Conservation (phyloP, 164 flowering plant genomes). For the Magnolia sinica region DNA sequence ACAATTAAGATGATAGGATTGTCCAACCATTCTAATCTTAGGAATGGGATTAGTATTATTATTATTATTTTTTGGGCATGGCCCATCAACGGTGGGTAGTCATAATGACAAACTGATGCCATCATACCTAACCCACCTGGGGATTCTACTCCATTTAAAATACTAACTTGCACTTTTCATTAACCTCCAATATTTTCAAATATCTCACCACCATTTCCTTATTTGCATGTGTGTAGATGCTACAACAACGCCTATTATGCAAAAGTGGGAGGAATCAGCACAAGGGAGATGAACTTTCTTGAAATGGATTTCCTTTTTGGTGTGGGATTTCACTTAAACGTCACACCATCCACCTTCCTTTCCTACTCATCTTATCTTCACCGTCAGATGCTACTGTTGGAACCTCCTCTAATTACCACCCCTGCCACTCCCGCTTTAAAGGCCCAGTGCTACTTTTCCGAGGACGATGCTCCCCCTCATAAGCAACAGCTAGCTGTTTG, state of each 20-base stretch:
- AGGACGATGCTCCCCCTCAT: conserved; percentile 60
- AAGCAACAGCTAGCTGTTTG: conserved; percentile 68
- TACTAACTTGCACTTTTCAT: neutral
- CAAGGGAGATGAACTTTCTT: conserved; percentile 76
- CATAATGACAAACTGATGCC: neutral
- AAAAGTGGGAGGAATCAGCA: conserved; percentile 88
- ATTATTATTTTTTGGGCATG: too few species aligned
- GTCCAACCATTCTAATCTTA: too few species aligned
- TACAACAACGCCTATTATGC: conserved; percentile 97
- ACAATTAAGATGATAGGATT: too few species aligned
- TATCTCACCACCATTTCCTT: neutral
- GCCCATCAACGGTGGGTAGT: too few species aligned
- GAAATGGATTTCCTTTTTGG: conserved; percentile 90
- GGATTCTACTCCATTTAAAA: neutral
- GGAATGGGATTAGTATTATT: too few species aligned
- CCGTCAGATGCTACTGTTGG: conserved; percentile 36
- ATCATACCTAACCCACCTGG: neutral
- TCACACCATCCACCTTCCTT: conserved; percentile 76
- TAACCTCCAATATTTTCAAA: neutral
- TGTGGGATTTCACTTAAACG: conserved; percentile 70
- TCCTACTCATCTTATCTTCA: conserved; percentile 69
- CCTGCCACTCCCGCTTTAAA: conserved; percentile 33
- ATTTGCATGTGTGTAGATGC: conserved; percentile 41
- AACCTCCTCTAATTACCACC: conserved; percentile 22
- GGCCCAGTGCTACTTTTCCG: conserved; percentile 47